These are phyloP conservation scores for Acanthamoeba sp. DNA, from an alignment of 208 protist genomes.

Conservation along the genomic window DNA sequence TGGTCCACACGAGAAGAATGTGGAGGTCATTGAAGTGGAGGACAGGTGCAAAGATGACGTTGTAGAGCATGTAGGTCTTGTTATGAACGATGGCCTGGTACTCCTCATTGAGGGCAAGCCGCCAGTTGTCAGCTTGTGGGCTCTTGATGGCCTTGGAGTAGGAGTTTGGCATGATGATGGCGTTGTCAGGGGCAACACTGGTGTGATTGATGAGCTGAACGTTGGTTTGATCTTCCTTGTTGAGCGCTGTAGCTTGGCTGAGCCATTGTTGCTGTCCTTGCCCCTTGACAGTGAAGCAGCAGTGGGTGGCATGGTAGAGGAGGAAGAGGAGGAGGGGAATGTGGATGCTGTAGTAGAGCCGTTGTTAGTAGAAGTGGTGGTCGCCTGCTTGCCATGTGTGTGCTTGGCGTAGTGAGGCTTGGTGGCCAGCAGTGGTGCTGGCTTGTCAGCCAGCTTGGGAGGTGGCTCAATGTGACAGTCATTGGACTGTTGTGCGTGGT, in stretches of 20 bases:
- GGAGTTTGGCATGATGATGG: background rate
- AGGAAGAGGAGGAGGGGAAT: background rate
- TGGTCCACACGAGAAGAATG: background rate
- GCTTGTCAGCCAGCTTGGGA: background rate
- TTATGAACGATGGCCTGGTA: background rate
- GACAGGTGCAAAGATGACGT: conserved; percentile 11
- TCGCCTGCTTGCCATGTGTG: background rate
- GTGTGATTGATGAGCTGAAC: background rate
- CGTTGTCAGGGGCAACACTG: background rate
- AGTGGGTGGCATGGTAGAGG: background rate
- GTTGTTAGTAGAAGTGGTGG: background rate
- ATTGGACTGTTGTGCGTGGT: too few relatives aligned
- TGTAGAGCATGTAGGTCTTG: background rate
- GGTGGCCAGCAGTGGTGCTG: background rate
- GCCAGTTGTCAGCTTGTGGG: conserved; percentile 9
- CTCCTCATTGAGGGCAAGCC: background rate
- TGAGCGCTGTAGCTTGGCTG: background rate
- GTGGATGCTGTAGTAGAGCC: background rate
- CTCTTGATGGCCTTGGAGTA: conserved; percentile 38
- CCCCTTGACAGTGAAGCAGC: background rate
- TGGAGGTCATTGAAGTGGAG: background rate
- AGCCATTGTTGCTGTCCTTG: background rate
- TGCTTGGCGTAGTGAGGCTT: background rate
- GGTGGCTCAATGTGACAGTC: too few relatives aligned
- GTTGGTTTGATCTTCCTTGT: background rate